phyloP scores from a whole-genome alignment of 176 grass and related monocot species.

The Tillandsia leiboldiana region DNA sequence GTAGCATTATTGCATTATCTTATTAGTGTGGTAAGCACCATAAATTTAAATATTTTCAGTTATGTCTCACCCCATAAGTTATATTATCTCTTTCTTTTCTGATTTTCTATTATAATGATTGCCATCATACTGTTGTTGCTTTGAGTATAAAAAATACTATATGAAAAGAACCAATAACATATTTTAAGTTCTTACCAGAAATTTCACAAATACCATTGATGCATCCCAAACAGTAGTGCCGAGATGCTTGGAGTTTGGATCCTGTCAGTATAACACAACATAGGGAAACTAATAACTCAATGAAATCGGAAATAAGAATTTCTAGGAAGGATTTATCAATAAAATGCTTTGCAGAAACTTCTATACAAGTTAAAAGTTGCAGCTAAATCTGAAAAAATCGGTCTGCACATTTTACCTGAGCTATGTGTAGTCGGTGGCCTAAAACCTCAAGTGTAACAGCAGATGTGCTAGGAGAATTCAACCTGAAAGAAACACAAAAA shows the following conservation, averaged over 20 bases:
- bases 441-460: slow-evolving; percentile 64
- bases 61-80: too few relatives aligned
- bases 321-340: background rate
- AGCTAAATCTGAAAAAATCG: slow-evolving; percentile 2
- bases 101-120: background rate
- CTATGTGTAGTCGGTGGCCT: slow-evolving; percentile 58
- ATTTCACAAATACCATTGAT: slow-evolving; percentile 93
- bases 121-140: background rate
- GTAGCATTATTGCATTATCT: too few relatives aligned
- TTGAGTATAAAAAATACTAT: background rate
- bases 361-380: background rate
- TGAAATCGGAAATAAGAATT: slow-evolving; percentile 2
- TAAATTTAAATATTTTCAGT: too few relatives aligned
- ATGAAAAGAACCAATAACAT: background rate
- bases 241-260: slow-evolving; percentile 89
- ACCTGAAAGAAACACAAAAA: slow-evolving; percentile 29
- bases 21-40: too few relatives aligned
- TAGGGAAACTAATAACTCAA: background rate
- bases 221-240: slow-evolving; percentile 96
- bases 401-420: slow-evolving; percentile 40
- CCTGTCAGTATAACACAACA: slow-evolving; percentile 25
- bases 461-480: slow-evolving; percentile 87
- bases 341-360: background rate
- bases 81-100: background rate
- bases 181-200: slow-evolving; percentile 48